Percentiles rank a stretch among this genome's conserved stretches.
phyloP scores from a whole-genome alignment of 441 rosid species.

The Erysimum cheiri region DNA sequence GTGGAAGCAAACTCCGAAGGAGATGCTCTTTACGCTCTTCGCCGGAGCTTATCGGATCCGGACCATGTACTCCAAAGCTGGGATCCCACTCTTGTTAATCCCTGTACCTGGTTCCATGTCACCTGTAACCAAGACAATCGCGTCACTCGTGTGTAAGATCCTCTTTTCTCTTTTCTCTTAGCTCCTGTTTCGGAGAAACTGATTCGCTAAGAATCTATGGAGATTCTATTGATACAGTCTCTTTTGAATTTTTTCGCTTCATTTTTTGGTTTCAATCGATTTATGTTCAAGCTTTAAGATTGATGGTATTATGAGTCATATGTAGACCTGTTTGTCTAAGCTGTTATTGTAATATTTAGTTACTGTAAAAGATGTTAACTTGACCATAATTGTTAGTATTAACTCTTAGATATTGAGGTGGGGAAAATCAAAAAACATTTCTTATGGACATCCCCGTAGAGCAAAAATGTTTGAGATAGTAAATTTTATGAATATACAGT shows the following conservation, averaged over 20 bases:
- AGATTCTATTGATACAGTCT: conserved; percentile 25
- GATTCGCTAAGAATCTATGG: conserved; percentile 29
- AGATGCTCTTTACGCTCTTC: conserved; percentile 77
- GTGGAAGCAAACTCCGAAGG: conserved; percentile 79
- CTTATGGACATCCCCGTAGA: background rate
- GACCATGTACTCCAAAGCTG: conserved; percentile 94
- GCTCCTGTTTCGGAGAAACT: background rate
- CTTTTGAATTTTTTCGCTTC: conserved; percentile 5
- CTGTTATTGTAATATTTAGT: background rate
- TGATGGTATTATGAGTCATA: background rate
- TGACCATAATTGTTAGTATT: background rate
- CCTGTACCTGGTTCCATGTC: conserved; percentile 96
- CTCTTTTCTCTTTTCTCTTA: conserved; percentile 12
- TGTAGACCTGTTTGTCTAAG: background rate
- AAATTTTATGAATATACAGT: conserved; percentile 2
- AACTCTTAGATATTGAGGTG: conserved; percentile 20
- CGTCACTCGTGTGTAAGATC: conserved; percentile 82
- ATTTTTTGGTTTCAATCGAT: background rate
- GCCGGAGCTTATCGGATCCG: conserved; percentile 76
- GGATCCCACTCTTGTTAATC: conserved; percentile 94
- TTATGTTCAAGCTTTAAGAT: conserved; percentile 1
- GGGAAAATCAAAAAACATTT: background rate
- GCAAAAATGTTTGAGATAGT: background rate
- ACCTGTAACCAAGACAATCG: conserved; percentile 86
- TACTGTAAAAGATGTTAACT: conserved; percentile 1